These are phyloP conservation scores for Cyclotella choctawhatcheeana DNA, from an alignment of 108 stramenopile genomes.

Conservation along the genomic window DNA sequence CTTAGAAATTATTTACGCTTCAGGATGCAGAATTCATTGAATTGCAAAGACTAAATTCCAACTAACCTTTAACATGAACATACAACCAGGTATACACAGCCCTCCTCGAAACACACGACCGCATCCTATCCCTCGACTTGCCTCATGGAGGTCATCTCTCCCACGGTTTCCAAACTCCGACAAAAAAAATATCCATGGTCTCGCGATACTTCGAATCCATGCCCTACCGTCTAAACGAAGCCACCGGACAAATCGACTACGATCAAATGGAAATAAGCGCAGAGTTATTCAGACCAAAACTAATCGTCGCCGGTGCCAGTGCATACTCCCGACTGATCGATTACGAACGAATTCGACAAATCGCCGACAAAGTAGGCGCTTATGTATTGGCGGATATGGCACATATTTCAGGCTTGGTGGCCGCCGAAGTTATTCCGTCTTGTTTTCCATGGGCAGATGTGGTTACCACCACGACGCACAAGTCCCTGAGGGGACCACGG, in stretches of 20 bases:
- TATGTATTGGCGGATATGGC: constrained; percentile 99
- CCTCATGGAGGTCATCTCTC: constrained; percentile 98
- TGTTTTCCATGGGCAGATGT: constrained; percentile 99
- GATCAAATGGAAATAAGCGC: constrained; percentile 97
- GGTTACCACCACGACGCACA: constrained; percentile 99
- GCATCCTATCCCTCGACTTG: constrained; percentile 98
- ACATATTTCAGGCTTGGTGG: constrained; percentile 98
- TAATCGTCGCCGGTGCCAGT: constrained; percentile 98
- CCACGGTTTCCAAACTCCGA: constrained; percentile 97
- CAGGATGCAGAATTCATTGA: too few species aligned
- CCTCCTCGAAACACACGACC: constrained; percentile 97
- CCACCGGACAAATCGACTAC: constrained; percentile 97
- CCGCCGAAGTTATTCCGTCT: constrained; percentile 94
- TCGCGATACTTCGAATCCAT: constrained; percentile 98
- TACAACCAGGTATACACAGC: constrained; percentile 95
- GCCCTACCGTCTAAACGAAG: constrained; percentile 98
- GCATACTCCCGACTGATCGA: constrained; percentile 99
- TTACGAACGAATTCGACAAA: constrained; percentile 97
- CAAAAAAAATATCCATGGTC: constrained; percentile 95
- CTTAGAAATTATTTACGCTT: too few species aligned
- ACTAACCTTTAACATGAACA: too few species aligned
- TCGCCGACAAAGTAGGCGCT: constrained; percentile 93
- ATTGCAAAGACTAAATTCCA: too few species aligned
- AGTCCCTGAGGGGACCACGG: constrained; percentile 98
- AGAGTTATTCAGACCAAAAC: constrained; percentile 96